phyloP scores from a whole-genome alignment of 495 filamentous ascomycete genomes.

The Penicillium canescens region DNA sequence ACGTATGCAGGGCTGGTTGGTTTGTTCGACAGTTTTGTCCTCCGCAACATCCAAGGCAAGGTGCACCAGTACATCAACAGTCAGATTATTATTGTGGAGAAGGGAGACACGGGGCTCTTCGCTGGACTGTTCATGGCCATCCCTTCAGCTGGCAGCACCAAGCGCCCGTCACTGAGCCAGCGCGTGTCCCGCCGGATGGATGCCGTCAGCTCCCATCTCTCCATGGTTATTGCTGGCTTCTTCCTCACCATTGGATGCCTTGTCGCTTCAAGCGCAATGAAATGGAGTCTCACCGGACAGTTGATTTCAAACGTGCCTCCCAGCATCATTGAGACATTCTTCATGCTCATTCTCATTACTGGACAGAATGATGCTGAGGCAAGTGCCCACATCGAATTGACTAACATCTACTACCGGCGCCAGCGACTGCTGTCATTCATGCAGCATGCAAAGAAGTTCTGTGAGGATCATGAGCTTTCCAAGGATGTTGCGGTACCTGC shows the following conservation, averaged over 20 bases:
- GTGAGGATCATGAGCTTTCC: background rate
- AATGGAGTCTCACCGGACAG: slow-evolving; percentile 39
- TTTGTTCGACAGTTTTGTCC: slow-evolving; percentile 38
- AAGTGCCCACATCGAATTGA: slow-evolving; percentile 18
- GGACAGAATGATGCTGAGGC: slow-evolving; percentile 34
- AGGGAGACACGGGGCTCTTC: slow-evolving; percentile 23
- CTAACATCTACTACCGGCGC: slow-evolving; percentile 23
- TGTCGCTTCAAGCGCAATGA: slow-evolving; percentile 30
- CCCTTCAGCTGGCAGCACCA: background rate
- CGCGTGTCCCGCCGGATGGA: slow-evolving; percentile 25
- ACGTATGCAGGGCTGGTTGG: slow-evolving; percentile 43
- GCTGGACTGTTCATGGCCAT: slow-evolving; percentile 5
- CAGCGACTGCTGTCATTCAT: slow-evolving; percentile 14
- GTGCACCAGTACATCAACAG: slow-evolving; percentile 27
- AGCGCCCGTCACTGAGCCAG: slow-evolving; percentile 10
- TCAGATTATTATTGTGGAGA: slow-evolving; percentile 20
- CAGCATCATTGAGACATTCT: slow-evolving; percentile 41
- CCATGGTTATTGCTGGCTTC: slow-evolving; percentile 25
- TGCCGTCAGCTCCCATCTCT: slow-evolving; percentile 22
- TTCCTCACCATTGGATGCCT: slow-evolving; percentile 28
- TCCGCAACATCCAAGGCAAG: slow-evolving; percentile 36
- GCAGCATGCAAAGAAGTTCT: background rate
- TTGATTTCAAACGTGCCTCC: slow-evolving; percentile 42
- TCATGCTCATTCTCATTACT: slow-evolving; percentile 40
- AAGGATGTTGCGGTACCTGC: background rate